phyloP scores from a whole-genome alignment of 2,329 filamentous ascomycete species.

The Pseudogymnoascus sp. region DNA sequence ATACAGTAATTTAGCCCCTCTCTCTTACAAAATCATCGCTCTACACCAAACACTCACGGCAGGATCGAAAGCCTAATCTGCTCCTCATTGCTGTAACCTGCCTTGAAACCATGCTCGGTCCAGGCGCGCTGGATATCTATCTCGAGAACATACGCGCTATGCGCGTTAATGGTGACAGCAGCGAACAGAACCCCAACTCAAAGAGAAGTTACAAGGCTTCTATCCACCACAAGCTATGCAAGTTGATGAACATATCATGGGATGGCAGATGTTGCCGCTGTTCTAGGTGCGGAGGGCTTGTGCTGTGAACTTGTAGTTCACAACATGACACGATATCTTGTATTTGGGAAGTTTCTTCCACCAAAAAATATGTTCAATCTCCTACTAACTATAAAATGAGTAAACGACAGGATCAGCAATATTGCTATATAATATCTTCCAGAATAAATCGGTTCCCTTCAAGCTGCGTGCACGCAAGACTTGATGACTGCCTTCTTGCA shows the following conservation, averaged over 20 bases:
- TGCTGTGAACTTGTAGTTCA: too few relatives aligned
- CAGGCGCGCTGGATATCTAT: constrained; percentile 74
- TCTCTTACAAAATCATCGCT: background rate
- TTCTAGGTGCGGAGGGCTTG: too few relatives aligned
- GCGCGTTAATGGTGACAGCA: constrained; percentile 50
- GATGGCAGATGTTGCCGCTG: too few relatives aligned
- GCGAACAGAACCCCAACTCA: constrained; percentile 30
- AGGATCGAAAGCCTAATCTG: constrained; percentile 42
- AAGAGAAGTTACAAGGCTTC: too few relatives aligned
- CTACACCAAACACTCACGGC: background rate
- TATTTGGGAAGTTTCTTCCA: too few relatives aligned
- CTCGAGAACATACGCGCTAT: constrained; percentile 56
- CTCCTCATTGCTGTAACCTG: constrained; percentile 76
- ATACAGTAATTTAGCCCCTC: background rate
- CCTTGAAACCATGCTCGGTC: constrained; percentile 62
- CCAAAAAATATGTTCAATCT: background rate
- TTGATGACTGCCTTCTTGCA: background rate
- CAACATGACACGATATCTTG: too few relatives aligned
- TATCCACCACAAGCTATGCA: too few relatives aligned
- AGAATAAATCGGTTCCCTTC: background rate
- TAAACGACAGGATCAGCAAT: background rate
- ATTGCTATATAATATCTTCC: background rate
- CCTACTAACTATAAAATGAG: background rate
- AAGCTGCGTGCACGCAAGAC: background rate
- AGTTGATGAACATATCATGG: too few relatives aligned